Conservation (phyloP, 1,139 yeast genomes). For the Schwanniomyces etchellsii region DNA sequence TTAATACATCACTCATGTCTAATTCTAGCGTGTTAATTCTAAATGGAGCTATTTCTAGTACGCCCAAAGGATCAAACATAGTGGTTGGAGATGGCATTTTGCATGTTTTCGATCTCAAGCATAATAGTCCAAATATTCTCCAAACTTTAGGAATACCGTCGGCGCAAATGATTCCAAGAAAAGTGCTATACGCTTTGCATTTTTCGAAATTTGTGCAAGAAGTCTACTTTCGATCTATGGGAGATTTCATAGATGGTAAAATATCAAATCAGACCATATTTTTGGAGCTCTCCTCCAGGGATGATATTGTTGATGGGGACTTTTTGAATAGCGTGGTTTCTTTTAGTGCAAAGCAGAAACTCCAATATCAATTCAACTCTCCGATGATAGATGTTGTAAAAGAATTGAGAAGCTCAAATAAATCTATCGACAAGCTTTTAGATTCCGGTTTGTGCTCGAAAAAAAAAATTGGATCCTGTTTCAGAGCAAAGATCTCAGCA, state of each 20-base stretch:
- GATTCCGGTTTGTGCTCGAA: slow-evolving; percentile 29
- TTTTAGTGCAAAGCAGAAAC: background rate
- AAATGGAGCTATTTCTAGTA: slow-evolving; percentile 14
- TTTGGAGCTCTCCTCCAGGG: slow-evolving; percentile 38
- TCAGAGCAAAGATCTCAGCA: slow-evolving; percentile 36
- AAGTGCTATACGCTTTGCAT: slow-evolving; percentile 66
- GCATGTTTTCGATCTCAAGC: slow-evolving; percentile 43
- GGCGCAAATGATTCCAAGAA: slow-evolving; percentile 52
- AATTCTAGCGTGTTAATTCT: slow-evolving; percentile 6
- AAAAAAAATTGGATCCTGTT: slow-evolving; percentile 39
- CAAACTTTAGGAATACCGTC: slow-evolving; percentile 18
- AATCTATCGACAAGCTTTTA: slow-evolving; percentile 10
- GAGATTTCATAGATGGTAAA: slow-evolving; percentile 50
- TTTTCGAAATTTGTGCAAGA: slow-evolving; percentile 67
- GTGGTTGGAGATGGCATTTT: slow-evolving; percentile 56
- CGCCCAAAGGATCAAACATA: slow-evolving; percentile 38
- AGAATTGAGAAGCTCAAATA: background rate
- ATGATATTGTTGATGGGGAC: slow-evolving; percentile 27
- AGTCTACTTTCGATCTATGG: slow-evolving; percentile 56
- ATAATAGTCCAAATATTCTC: slow-evolving; percentile 26
- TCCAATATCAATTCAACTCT: background rate
- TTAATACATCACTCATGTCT: slow-evolving; percentile 2
- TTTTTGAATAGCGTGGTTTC: slow-evolving; percentile 1
- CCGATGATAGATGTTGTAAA: background rate
- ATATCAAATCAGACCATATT: slow-evolving; percentile 53